Evolutionary conservation across 139 green algal species (phyloP), one percentile per base, ranked within the genome.

Genomic region (Chlamydomonas schloesseri): DNA sequence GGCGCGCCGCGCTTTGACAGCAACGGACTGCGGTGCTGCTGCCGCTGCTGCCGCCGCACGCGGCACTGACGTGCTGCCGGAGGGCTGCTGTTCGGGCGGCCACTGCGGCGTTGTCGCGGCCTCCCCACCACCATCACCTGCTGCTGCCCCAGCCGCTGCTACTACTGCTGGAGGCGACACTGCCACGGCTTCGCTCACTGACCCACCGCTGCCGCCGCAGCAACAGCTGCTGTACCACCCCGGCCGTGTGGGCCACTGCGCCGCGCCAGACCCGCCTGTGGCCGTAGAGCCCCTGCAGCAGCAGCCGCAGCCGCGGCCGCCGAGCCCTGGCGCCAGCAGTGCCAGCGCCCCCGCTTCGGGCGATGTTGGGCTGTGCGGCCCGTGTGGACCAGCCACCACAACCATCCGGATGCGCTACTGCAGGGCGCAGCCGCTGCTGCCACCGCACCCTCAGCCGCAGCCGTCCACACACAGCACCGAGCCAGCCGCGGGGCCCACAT

Each of bases 331-430:
- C n/a, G n/a, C n/a, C n/a, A n/a, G n/a, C n/a, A n/a, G n/a, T n/a
- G n/a, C n/a, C n/a, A n/a, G n/a, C n/a, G n/a, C n/a, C n/a, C n/a
- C n/a, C n/a, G n/a, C n/a, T n/a, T n/a, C n/a, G n/a, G n/a, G n/a
- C n/a, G n/a, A n/a, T n/a, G n/a, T n/a, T n/a, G n/a, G n/a, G n/a
- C n/a, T n/a, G n/a, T n/a, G n/a, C n/a, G n/a, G n/a, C n/a, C n/a
- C n/a, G n/a, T n/a, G n/a, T n/a, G n/a, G n/a, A n/a, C n/a, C n/a
- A n/a, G n/a, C n/a, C n/a, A n/a, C n/a, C n/a, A n/a, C n/a, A n/a
- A n/a, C n/a, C n/a, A n/a, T n/a, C n/a, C n/a, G n/a, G n/a, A 85
- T 85, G 79, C 79, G 67, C 29, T 85, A 85, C 47, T 67, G 69
- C 26, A 85, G 77, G 79, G 79, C 79, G 42, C 64, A 85, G 67